Conservation (phyloP, 2,329 filamentous ascomycete species). For the Pseudopyrenochaeta lycopersici region DNA sequence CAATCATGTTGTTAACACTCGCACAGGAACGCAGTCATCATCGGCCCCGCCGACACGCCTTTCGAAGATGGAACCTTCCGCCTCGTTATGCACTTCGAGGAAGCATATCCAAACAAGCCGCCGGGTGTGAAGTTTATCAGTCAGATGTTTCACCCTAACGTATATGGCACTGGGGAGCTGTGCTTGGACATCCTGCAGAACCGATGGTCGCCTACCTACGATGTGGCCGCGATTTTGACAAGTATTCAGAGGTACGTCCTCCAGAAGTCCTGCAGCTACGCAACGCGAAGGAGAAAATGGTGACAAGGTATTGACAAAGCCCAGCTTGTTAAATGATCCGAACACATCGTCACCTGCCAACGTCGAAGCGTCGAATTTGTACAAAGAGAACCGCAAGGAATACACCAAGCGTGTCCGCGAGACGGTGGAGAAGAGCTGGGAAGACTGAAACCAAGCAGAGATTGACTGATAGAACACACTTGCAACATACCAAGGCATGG, state of each 20-base stretch:
- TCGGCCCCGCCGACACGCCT: slow-evolving; percentile 93
- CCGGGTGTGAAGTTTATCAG: slow-evolving; percentile 98
- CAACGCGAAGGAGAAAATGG: background rate
- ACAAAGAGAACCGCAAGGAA: slow-evolving; percentile 97
- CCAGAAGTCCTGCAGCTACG: background rate
- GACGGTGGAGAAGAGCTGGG: slow-evolving; percentile 99
- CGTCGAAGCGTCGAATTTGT: slow-evolving; percentile 96
- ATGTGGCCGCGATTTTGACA: slow-evolving; percentile 95
- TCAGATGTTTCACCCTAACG: slow-evolving; percentile 99
- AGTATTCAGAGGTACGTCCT: slow-evolving; percentile 87
- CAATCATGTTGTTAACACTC: slow-evolving; percentile 34
- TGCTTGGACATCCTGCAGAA: slow-evolving; percentile 98
- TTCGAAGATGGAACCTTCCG: slow-evolving; percentile 98
- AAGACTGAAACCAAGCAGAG: slow-evolving; percentile 67
- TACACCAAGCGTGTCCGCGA: slow-evolving; percentile 95
- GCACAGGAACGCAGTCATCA: slow-evolving; percentile 94
- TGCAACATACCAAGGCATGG: slow-evolving; percentile 23
- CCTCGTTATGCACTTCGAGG: slow-evolving; percentile 98
- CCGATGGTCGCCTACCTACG: slow-evolving; percentile 97
- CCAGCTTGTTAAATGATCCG: slow-evolving; percentile 91
- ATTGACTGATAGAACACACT: slow-evolving; percentile 3
- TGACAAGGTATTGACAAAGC: slow-evolving; percentile 22
- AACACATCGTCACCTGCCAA: slow-evolving; percentile 99
- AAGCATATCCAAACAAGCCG: slow-evolving; percentile 98
- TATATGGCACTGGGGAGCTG: slow-evolving; percentile 95